Base-by-base conservation (phyloP, 768 basidiomycete species). In the Sarcodon aspratus region DNA sequence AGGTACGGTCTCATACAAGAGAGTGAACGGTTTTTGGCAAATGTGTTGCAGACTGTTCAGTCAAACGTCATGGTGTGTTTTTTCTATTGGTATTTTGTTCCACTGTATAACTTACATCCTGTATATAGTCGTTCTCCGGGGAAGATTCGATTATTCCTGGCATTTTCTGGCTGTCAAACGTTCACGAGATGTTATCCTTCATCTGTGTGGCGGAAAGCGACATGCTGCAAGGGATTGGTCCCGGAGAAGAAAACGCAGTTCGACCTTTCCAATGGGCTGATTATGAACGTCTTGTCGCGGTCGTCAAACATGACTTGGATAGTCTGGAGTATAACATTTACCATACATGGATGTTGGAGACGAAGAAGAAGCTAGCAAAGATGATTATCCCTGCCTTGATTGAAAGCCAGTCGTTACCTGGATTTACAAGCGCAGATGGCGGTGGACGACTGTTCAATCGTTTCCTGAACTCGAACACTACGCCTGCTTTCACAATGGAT, bases 351-450 rank as follows among this genome's bases (percentile, higher is more conserved):
- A 98, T 99, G 92, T 70, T 87, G 49, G 96, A 97, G 69, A 88
- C 92, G 36, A 99, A 98, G 80, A 94, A 92, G 70, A 85, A 83
- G 50, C 71, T 99, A 36, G 75, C 80, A 43, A 98, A 97, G 73
- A 98, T 98, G 93, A 88, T 98, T 40, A 92, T 99, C 50, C 96
- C 96, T n/a, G 96, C 96, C 3, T 67, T 98, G 52, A 93, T 98
- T 57, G 96, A 98, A 66, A 94, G 89, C 55, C 96, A 98, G 63
- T 95, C 95, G 17, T 71, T 99, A 42, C 96, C 96, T 6, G 96
- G 96, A 6, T 98, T 99, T 68, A 94, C 94, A 36, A 94, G 93
- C 11, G 90, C 80, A 47, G 96, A 98, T 55, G 91, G 92, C 10
- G 86, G 87, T 35, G 91, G 92, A 31, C 79, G 94, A 35, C 69